These are phyloP conservation scores for Trichomonas tenax DNA, from an alignment of 208 protist genomes.

Conservation along the genomic window DNA sequence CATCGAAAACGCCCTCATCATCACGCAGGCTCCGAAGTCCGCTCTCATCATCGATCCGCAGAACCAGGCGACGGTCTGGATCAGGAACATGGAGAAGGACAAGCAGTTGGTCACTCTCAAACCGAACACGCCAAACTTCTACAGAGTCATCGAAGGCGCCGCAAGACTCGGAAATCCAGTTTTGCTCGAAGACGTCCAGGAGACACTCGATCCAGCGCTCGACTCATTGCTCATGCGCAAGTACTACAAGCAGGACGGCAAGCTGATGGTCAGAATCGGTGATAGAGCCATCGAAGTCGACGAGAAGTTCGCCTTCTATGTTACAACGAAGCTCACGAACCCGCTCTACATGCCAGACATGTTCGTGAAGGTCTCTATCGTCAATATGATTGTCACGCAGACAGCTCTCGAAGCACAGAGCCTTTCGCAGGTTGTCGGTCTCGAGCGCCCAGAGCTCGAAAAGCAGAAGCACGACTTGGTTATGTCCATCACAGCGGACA, in stretches of 20 bases:
- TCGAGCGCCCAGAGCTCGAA: slow-evolving; percentile 73
- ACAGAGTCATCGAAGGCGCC: slow-evolving; percentile 66
- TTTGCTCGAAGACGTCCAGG: slow-evolving; percentile 74
- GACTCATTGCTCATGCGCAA: slow-evolving; percentile 59
- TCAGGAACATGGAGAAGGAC: slow-evolving; percentile 27
- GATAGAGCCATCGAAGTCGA: slow-evolving; percentile 29
- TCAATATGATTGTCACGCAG: not conserved
- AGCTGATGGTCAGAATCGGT: not conserved
- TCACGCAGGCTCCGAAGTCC: slow-evolving; percentile 36
- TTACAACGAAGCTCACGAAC: slow-evolving; percentile 58
- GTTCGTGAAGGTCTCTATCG: not conserved
- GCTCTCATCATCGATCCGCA: slow-evolving; percentile 49
- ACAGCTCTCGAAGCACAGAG: not conserved
- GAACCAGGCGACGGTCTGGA: slow-evolving; percentile 43
- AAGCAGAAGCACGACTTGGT: slow-evolving; percentile 78
- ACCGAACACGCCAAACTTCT: slow-evolving; percentile 57
- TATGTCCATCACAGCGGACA: slow-evolving; percentile 61
- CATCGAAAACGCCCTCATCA: slow-evolving; percentile 74
- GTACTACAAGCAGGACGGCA: slow-evolving; percentile 24
- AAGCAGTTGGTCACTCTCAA: slow-evolving; percentile 21
- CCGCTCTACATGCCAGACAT: slow-evolving; percentile 53
- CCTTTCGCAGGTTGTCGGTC: not conserved
- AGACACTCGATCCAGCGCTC: slow-evolving; percentile 72
- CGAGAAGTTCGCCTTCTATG: slow-evolving; percentile 50
- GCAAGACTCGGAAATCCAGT: slow-evolving; percentile 69